Percentiles rank a stretch among this genome's conserved stretches.
Evolutionary conservation across 2,329 filamentous ascomycete species (phyloP).

Genomic region (Thielaviopsis populi): DNA sequence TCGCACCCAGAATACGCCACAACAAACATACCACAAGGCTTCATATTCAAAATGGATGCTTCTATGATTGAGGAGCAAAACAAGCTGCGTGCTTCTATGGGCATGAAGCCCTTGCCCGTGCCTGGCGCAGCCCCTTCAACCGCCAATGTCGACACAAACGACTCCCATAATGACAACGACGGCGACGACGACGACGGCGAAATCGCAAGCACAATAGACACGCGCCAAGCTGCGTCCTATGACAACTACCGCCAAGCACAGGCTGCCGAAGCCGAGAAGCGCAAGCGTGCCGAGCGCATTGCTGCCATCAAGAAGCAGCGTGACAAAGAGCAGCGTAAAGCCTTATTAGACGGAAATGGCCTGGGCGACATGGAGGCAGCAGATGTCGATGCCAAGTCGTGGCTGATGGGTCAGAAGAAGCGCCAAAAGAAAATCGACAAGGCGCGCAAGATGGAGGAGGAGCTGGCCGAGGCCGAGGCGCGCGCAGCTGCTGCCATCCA

Average conservation of each 20-base stretch:
- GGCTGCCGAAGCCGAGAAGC: slow-evolving; percentile 63
- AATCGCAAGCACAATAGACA: slow-evolving; percentile 67
- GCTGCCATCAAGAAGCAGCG: slow-evolving; percentile 75
- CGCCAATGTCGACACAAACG: slow-evolving; percentile 22
- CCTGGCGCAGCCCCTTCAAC: slow-evolving; percentile 42
- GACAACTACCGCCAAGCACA: slow-evolving; percentile 54
- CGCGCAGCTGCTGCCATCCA: slow-evolving; percentile 46
- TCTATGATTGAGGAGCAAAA: slow-evolving; percentile 87
- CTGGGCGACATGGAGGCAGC: slow-evolving; percentile 59
- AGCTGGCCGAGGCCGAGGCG: slow-evolving; percentile 62
- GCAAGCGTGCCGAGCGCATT: slow-evolving; percentile 63
- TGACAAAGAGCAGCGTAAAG: slow-evolving; percentile 63
- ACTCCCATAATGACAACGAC: slow-evolving; percentile 31
- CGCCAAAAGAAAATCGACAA: slow-evolving; percentile 81
- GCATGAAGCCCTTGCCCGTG: slow-evolving; percentile 77
- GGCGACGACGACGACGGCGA: slow-evolving; percentile 48
- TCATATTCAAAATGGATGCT: slow-evolving; percentile 37
- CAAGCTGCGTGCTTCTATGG: slow-evolving; percentile 74
- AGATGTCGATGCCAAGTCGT: slow-evolving; percentile 69
- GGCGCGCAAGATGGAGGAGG: slow-evolving; percentile 55
- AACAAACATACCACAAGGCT: not conserved
- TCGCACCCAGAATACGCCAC: not conserved
- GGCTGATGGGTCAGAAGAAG: slow-evolving; percentile 84
- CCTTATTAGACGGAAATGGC: slow-evolving; percentile 65
- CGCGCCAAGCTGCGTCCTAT: slow-evolving; percentile 54